Evolutionary conservation across 805 yeast species (phyloP).

Genomic region (Suhomyces sp.): DNA sequence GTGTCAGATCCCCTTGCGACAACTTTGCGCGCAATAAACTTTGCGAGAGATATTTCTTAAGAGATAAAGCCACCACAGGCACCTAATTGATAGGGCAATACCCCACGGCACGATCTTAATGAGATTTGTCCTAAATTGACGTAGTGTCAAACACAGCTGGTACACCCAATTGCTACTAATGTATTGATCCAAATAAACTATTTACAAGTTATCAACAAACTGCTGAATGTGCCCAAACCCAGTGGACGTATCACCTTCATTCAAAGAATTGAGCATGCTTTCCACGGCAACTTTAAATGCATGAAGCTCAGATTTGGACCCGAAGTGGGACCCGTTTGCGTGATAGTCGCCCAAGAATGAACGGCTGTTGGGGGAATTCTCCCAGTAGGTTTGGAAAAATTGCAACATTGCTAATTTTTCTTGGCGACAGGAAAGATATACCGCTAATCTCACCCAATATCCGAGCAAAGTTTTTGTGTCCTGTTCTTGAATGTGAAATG

Average conservation of each 20-base stretch:
- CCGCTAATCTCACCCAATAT: conserved; percentile 33
- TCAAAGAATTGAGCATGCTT: conserved; percentile 16
- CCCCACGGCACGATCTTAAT: not conserved
- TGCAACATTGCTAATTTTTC: conserved; percentile 22
- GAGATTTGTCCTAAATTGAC: not conserved
- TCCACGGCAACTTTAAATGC: conserved; percentile 23
- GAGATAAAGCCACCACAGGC: not conserved
- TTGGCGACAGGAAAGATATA: conserved; percentile 28
- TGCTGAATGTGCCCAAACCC: conserved; percentile 42
- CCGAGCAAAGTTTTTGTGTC: conserved; percentile 1
- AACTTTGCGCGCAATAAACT: no score
- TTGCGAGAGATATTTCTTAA: no score
- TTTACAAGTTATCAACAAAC: conserved; percentile 8
- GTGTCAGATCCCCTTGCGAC: no score
- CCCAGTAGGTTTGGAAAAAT: conserved; percentile 33
- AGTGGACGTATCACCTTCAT: conserved; percentile 40
- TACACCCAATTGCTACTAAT: not conserved
- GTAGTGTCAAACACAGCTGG: not conserved
- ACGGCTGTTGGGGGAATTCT: conserved; percentile 18
- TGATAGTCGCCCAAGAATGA: conserved; percentile 22
- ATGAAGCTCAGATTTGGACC: conserved; percentile 17
- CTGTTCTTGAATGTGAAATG: conserved; percentile 1
- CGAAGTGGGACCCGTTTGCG: conserved; percentile 14
- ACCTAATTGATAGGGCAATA: not conserved
- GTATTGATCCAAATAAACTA: not conserved